Evolutionary conservation across 345 rosid genomes (phyloP), one percentile per base, ranked within the genome.

Genomic region (Heritiera fomes): DNA sequence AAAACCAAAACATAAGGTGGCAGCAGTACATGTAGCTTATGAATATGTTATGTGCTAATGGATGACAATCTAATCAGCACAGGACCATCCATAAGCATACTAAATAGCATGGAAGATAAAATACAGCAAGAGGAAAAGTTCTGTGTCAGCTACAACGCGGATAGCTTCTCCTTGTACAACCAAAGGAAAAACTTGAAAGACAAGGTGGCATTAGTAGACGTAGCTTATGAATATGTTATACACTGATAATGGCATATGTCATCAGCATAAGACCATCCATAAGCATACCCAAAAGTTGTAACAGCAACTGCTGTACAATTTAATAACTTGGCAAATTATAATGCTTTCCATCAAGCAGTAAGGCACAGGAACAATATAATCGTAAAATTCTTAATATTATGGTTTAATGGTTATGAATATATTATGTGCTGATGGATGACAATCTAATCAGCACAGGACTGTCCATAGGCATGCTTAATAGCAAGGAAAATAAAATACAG

Each of bases 181-280:
- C 8, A 68, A 53, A 13, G 62, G 72, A 60, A 65, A 67, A 76
- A 47, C 68, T 47, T 3, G 52, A 62, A 73, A 61, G 45, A 75
- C 67, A 61, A 34, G 0, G 43, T 23, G 60, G 30, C 80, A 17
- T 34, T 12, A 20, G 1, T 49, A 47, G 28, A 17, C 82, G 38
- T 75, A 63, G 83, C 84, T 69, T 60, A 79, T 78, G 83, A 47
- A 56, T 59, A 65, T 74, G 80, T 87, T 81, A 68, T 78, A 72
- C 76, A 71, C 80, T 56, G 75, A 79, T 1, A 63, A 65, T 38
- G n/a, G 38, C 68, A 23, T 3, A 70, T 32, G 68, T 23, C 60
- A 71, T 72, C 79, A 58, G 80, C 75, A 79, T 67, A 76, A 76
- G 78, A 68, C 75, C 73, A 68, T 76, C 82, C 45, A 83, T 81